These are phyloP conservation scores for Aspergillus carbonarius DNA, from an alignment of 2,329 filamentous ascomycete species.

Conservation along the genomic window DNA sequence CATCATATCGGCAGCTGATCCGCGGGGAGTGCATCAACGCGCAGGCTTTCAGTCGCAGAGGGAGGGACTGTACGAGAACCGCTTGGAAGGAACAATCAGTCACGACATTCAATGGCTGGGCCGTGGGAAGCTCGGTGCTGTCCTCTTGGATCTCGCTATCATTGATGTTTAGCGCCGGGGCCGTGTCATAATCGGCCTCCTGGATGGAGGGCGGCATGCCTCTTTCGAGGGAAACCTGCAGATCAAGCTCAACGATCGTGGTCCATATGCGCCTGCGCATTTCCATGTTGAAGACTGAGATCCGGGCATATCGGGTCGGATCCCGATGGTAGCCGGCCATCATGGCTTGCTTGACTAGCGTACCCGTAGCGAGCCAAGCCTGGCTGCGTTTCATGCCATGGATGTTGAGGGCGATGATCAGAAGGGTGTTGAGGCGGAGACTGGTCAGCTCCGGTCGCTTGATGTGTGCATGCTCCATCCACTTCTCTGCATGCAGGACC, in stretches of 20 bases:
- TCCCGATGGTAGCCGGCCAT: constrained; percentile 53
- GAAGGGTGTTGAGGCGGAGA: constrained; percentile 53
- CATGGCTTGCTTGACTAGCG: constrained; percentile 54
- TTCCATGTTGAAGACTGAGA: constrained; percentile 43
- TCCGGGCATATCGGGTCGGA: constrained; percentile 31
- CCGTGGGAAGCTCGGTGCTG: constrained; percentile 31
- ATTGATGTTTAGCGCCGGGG: constrained; percentile 51
- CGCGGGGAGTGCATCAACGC: constrained; percentile 38
- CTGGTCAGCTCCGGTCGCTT: constrained; percentile 53
- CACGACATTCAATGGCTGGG: constrained; percentile 29
- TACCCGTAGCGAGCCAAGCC: constrained; percentile 53
- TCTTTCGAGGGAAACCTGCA: constrained; percentile 56
- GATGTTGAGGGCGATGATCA: constrained; percentile 51
- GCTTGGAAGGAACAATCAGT: constrained; percentile 41
- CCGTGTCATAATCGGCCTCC: constrained; percentile 49
- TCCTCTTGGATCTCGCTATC: constrained; percentile 49
- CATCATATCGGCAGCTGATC: constrained; percentile 41
- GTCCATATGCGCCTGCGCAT: constrained; percentile 58
- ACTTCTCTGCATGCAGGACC: constrained; percentile 84
- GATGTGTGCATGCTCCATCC: constrained; percentile 73
- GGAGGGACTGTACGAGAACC: constrained; percentile 29
- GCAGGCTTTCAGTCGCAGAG: constrained; percentile 34
- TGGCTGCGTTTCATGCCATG: constrained; percentile 56
- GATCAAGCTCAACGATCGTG: constrained; percentile 57
- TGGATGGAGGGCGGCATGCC: constrained; percentile 53